Evolutionary conservation across 257 asterid species (phyloP).

Genomic region (Penstemon newberryi): DNA sequence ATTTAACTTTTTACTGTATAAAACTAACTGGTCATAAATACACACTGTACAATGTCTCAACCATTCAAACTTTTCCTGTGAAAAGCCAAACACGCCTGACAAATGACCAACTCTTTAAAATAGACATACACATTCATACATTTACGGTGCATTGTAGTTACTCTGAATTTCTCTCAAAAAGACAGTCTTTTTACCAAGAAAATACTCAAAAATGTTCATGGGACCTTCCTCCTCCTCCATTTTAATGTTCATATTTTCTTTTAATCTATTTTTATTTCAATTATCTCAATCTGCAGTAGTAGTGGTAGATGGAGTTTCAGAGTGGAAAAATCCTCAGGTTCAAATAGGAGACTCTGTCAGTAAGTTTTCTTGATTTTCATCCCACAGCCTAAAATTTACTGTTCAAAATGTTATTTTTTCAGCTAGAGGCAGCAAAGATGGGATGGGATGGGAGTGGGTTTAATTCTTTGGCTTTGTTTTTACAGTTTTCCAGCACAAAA

Average conservation of each 20-base stretch:
- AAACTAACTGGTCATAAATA: conserved; percentile 29
- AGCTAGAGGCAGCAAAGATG: background rate
- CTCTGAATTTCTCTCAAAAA: background rate
- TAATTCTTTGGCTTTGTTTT: conserved; percentile 18
- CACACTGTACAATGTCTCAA: conserved; percentile 43
- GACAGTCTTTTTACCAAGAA: conserved; percentile 9
- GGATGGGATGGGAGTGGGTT: background rate
- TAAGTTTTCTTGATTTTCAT: conserved; percentile 35
- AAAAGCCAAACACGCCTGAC: conserved; percentile 59
- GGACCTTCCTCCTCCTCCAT: conserved; percentile 27
- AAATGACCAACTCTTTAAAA: conserved; percentile 48
- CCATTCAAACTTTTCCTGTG: conserved; percentile 44
- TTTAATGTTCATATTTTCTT: conserved; percentile 34
- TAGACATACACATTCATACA: conserved; percentile 25
- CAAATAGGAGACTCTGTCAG: conserved; percentile 81
- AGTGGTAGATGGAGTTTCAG: conserved; percentile 72
- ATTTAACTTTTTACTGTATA: conserved; percentile 38
- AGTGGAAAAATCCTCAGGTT: conserved; percentile 71
- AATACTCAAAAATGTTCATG: conserved; percentile 25
- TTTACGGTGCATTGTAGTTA: conserved; percentile 16
- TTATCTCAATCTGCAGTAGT: conserved; percentile 49
- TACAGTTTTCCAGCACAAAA: conserved; percentile 77
- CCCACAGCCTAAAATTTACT: background rate
- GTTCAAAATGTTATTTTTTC: background rate
- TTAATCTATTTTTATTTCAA: conserved; percentile 34